Base-by-base conservation (phyloP, 768 basidiomycete genomes). In the Amanita phalloides region DNA sequence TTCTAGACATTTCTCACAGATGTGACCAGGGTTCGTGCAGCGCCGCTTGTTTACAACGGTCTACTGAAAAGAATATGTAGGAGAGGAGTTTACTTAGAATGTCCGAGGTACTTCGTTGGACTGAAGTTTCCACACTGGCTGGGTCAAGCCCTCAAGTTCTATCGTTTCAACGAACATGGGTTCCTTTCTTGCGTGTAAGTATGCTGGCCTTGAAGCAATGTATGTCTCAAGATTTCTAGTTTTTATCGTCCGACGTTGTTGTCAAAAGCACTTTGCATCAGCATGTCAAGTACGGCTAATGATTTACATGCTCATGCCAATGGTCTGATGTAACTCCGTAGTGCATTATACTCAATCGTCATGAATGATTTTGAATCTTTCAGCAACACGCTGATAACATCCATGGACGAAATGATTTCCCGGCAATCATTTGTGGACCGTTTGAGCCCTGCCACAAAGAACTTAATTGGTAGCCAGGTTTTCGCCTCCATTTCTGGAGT, bases 81-180 rank as follows among this genome's bases (percentile, higher is more conserved):
- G 71, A 70, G 49, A 77, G 78, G 36, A 77, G 75, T 8, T 60
- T 81, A 30, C 64, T 68, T 4, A 74, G 79, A 30, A 64, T 84
- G 20, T 60, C 60, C 3, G 77, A 80, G 41, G 65, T 82, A 36
- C 58, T 84, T 14, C 61, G 60, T 4, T 81, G 74, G 70, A 59
- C 66, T 0, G 55, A 60, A 1, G 71, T 84, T 26, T 70, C 71
- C 9, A 58, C 61, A 2, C 51, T 54, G 7, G 70, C 72, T 2
- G 75, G 68, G 33, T 65, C 64, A n/a, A 58, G 53, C 45, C 54
- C 56, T 0, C 56, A 62, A 0, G 55, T 60, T 0, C 66, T 84
- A 6, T 83, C 83, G 1, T 86, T 85, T 53, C 80, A 84, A 54
- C 64, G 73, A 25, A 81, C 76, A 0, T 71, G 74, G 54, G 56